Percentiles rank a stretch among this genome's conserved stretches.
These are phyloP conservation scores for Oleoguttula mirabilis DNA, from an alignment of 495 filamentous ascomycete species.

Conservation along the genomic window DNA sequence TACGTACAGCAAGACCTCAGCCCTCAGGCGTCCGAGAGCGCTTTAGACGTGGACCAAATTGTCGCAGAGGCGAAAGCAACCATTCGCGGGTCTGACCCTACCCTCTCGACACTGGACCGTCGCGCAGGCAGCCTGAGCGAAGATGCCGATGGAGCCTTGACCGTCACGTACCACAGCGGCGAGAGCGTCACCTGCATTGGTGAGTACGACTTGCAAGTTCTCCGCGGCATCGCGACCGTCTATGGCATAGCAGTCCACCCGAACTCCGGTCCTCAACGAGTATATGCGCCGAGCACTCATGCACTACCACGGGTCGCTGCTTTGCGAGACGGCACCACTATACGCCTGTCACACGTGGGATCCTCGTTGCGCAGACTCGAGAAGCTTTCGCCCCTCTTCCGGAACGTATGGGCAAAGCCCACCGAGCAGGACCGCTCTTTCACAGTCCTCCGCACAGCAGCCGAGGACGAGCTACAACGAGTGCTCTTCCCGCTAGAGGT, in stretches of 20 bases:
- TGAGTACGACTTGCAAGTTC: conserved; percentile 60
- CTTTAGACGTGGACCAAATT: too few relatives aligned
- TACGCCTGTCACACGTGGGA: conserved; percentile 44
- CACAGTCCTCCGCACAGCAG: neutral
- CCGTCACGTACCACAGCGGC: too few relatives aligned
- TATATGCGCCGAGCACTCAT: conserved; percentile 66
- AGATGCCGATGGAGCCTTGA: too few relatives aligned
- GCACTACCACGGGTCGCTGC: conserved; percentile 61
- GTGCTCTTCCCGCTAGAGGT: conserved; percentile 11
- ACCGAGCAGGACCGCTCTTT: conserved; percentile 10
- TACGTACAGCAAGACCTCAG: too few relatives aligned
- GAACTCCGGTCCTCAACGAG: conserved; percentile 41
- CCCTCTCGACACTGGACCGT: too few relatives aligned
- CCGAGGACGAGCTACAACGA: conserved; percentile 11
- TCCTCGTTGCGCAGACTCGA: conserved; percentile 46
- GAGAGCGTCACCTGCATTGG: conserved; percentile 60
- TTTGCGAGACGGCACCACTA: conserved; percentile 34
- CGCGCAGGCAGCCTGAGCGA: too few relatives aligned
- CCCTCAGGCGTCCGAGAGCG: too few relatives aligned
- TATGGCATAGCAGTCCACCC: conserved; percentile 52
- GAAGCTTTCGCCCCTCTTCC: conserved; percentile 55
- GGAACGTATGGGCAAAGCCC: conserved; percentile 57
- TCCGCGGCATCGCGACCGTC: conserved; percentile 49
- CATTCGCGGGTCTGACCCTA: too few relatives aligned
- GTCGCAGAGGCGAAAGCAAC: too few relatives aligned